Evolutionary conservation across 768 basidiomycete species (phyloP).

Genomic region (Phylloporus sp.): DNA sequence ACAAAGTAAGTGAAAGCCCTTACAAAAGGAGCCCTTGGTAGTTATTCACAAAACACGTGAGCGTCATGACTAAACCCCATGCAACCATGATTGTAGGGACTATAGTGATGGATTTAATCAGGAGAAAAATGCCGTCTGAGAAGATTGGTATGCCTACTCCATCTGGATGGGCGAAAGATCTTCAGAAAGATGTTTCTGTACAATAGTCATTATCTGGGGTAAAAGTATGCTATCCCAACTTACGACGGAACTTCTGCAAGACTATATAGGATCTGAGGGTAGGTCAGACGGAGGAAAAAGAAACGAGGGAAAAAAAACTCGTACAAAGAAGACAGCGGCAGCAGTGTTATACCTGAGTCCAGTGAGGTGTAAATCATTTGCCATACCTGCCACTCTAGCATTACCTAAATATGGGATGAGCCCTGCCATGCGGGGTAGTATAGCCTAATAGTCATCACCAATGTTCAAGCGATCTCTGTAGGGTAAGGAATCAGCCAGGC

Average conservation of each 20-base stretch:
- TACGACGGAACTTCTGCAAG: neutral
- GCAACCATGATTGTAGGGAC: neutral
- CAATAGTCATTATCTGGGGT: neutral
- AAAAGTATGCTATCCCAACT: neutral
- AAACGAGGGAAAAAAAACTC: neutral
- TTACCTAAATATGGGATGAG: neutral
- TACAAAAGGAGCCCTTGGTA: conserved; percentile 2
- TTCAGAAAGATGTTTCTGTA: neutral
- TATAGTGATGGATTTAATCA: neutral
- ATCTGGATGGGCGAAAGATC: conserved; percentile 1
- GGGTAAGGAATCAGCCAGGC: neutral
- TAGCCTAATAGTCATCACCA: neutral
- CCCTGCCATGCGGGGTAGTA: neutral
- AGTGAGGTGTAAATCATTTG: neutral
- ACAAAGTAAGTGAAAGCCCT: neutral
- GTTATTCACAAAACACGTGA: neutral
- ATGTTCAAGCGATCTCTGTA: conserved; percentile 1
- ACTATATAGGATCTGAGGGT: neutral
- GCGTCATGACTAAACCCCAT: conserved; percentile 1
- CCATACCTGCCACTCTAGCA: neutral
- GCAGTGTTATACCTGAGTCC: conserved; percentile 1
- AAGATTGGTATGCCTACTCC: neutral
- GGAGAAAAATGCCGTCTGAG: neutral
- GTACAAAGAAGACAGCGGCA: neutral
- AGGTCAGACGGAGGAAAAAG: neutral